Conservation (phyloP, 257 asterid genomes). For the Forsythia viridissima region DNA sequence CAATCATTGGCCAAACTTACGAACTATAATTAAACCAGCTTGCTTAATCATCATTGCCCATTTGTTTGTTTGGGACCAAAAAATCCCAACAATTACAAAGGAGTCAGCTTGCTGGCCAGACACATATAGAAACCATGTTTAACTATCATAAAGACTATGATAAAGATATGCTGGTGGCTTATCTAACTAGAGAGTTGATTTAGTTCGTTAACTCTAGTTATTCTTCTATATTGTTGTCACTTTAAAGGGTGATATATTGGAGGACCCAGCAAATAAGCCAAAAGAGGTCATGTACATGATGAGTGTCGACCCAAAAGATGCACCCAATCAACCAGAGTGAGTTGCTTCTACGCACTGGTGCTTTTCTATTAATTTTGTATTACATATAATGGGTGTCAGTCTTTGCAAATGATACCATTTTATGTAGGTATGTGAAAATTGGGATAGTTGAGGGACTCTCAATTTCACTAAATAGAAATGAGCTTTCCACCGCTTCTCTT, state of each 20-base stretch:
- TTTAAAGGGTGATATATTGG: constrained; percentile 82
- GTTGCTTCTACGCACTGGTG: constrained; percentile 17
- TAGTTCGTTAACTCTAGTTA: neutral
- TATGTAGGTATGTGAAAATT: constrained; percentile 65
- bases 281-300: constrained; percentile 93
- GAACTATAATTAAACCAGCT: no score
- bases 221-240: neutral
- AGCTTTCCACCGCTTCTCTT: constrained; percentile 78
- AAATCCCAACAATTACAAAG: neutral
- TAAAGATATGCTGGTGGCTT: neutral
- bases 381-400: neutral
- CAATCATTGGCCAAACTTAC: no score
- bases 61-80: no score
- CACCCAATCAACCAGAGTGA: constrained; percentile 90
- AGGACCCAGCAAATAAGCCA: constrained; percentile 96
- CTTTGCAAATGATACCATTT: neutral
- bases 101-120: neutral
- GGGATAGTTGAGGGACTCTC: constrained; percentile 81
- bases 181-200: neutral
- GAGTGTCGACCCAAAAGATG: constrained; percentile 71
- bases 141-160: neutral
- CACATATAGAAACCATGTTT: neutral
- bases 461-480: constrained; percentile 70
- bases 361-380: neutral
- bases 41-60: no score